Evolutionary conservation across 176 grass and related monocot genomes (phyloP).

Genomic region (Thalia dealbata): DNA sequence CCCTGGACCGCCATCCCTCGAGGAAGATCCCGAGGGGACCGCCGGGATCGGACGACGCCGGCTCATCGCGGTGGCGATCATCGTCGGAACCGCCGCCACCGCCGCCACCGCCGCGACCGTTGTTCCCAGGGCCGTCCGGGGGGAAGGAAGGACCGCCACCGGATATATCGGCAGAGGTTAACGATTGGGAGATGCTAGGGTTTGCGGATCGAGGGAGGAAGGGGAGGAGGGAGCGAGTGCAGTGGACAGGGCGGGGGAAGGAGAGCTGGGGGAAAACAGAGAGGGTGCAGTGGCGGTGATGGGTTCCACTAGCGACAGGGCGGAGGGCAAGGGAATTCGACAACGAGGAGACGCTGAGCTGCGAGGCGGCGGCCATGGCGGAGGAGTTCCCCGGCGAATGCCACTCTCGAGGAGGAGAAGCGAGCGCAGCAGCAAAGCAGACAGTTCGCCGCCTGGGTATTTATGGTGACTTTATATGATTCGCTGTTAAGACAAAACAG

Average conservation of each 20-base stretch:
- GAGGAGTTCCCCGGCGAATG: background rate
- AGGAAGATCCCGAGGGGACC: background rate
- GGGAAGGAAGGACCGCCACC: background rate
- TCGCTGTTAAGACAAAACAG: background rate
- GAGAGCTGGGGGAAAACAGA: background rate
- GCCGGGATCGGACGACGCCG: background rate
- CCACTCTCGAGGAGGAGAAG: no score
- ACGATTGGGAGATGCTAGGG: background rate
- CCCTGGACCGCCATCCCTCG: constrained; percentile 1
- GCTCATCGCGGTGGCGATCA: constrained; percentile 5
- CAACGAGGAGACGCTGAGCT: background rate
- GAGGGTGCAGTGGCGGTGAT: background rate
- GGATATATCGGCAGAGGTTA: background rate
- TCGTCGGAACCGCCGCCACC: background rate
- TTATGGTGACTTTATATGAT: background rate
- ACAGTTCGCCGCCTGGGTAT: no score
- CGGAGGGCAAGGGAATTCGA: background rate
- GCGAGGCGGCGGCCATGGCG: constrained; percentile 2
- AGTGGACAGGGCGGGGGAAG: background rate
- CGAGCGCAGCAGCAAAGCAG: no score
- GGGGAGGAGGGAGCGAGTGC: background rate
- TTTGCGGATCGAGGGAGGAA: background rate
- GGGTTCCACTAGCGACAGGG: background rate
- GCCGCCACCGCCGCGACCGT: constrained; percentile 1
- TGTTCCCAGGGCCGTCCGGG: background rate